Base-by-base conservation (phyloP, 306 rosid species). In the Rosa lucieae region DNA sequence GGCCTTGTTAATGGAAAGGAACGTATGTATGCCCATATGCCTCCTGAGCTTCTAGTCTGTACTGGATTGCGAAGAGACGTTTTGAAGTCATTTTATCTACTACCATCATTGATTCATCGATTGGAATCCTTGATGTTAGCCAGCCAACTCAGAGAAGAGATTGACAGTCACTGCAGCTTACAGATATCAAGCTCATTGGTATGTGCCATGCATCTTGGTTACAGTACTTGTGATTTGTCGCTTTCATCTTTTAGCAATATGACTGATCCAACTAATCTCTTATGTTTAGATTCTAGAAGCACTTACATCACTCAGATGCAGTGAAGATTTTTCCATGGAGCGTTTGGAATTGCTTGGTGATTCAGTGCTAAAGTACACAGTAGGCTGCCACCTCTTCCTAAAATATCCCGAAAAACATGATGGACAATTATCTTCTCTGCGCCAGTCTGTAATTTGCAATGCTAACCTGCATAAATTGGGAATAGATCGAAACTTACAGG, bases 321-420 rank as follows among this genome's bases (percentile, higher is more conserved):
- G 82, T 67, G 98, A 95, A 84, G 89, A 61, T 1, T 88, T 91
- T 81, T 93, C 98, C 49, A 87, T 95, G 94, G 99, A 95, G 87
- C 98, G 99, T 52, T 89, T 93, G 82, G 99, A 95, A 85, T 86
- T 95, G 82, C 99, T 93, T 26, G 99, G 99, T 48, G 99, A 95
- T 86, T 95, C 99, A 11, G 89, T 93, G 79, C 81, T 95, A 73
- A 95, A 95, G 84, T 95, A 91, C 81, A 89, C 75, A 18, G 90
- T 92, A 67, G 86, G 99, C 80, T 93, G 98, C 84, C 90, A 91
- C 70, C 93, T 90, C 72, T 95, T 86, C 89, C 94, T 93, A 48
- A 90, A 95, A 46, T 84, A 88, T 84, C 94, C 96, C 37, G 74
- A 88, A 70, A 90, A 79, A 67, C 93, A 93, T 58, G 99, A 95